These are phyloP conservation scores for Cladosporium sp. DNA, from an alignment of 2,329 filamentous ascomycete genomes.

Conservation along the genomic window DNA sequence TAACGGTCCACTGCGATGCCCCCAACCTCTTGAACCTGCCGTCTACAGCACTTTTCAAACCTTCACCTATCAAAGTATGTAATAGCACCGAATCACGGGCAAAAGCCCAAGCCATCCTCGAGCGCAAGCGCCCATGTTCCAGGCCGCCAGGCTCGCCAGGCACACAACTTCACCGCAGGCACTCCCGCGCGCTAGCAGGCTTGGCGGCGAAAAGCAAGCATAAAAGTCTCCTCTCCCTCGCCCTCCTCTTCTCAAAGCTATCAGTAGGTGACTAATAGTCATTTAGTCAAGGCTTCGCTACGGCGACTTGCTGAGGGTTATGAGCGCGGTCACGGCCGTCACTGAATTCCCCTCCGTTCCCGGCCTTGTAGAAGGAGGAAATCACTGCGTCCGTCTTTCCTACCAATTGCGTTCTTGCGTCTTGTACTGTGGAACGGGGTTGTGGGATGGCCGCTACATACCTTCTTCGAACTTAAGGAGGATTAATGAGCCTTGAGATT, in stretches of 20 bases:
- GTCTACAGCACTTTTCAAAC: no score
- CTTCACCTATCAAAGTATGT: no score
- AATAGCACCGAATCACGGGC: no score
- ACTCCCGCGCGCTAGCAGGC: background rate
- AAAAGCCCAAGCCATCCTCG: no score
- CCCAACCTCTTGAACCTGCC: no score
- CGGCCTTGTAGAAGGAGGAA: slow-evolving; percentile 32
- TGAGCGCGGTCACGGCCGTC: slow-evolving; percentile 18
- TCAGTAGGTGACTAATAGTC: slow-evolving; percentile 20
- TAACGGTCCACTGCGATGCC: no score
- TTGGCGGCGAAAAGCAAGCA: slow-evolving; percentile 1
- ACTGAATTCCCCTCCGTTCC: slow-evolving; percentile 39
- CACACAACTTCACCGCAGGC: no score
- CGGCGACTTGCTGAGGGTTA: slow-evolving; percentile 38
- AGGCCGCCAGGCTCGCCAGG: no score
- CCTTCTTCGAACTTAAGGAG: background rate
- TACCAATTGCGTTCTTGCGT: slow-evolving; percentile 33
- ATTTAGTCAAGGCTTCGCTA: slow-evolving; percentile 35
- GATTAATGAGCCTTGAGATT: no score
- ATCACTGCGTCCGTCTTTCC: slow-evolving; percentile 37
- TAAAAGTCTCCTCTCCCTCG: slow-evolving; percentile 8
- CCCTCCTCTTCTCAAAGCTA: slow-evolving; percentile 9
- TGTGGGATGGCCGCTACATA: slow-evolving; percentile 39
- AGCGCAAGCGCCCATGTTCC: no score
- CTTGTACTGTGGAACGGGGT: slow-evolving; percentile 32